Evolutionary conservation across 164 flowering plant genomes (phyloP), one percentile per base, ranked within the genome.

Genomic region (Saururus chinensis): DNA sequence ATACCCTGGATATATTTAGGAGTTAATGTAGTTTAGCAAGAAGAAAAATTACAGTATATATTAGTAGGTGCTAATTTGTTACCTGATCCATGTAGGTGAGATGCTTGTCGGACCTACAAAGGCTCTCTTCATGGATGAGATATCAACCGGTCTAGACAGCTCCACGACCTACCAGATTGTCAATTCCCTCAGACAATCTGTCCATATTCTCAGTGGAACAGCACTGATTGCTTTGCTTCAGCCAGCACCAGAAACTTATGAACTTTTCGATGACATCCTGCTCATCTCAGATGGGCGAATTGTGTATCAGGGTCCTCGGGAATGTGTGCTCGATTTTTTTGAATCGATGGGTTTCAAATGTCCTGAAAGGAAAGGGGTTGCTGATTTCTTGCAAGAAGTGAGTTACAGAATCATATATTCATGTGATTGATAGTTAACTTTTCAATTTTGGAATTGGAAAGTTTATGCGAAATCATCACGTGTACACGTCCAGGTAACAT

Each of bases 111-210:
- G 91, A 62, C 96, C 91, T 3, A 73, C 89, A 54, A 80, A 69
- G 42, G 86, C 79, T 10, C 66, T 89, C 53, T 82, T 89, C 69
- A 89, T 89, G 96, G 96, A 89, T 60, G 95, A 87, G 73, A 89
- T 89, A 70, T 89, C 96, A 0, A 89, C 89, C 9, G 96, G 96
- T 40, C 66, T 89, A 60, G 95, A 89, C 70, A 89, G 87, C 63
- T 89, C 95, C 1, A 89, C 93, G 11, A 87, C 93, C 9, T 89
- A 40, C 66, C 83, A 82, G 61, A 84, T 89, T 57, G 84, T 87
- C 68, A 85, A 85, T 57, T 76, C 81, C 19, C 56, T 89, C 0
- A 70, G 68, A 70, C 85, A 89, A 55, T 55, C 64, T 7, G 71
- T 84, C 48, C 93, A 85, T 66, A 74, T 85, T 54, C 74, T 84